Percentiles rank a stretch among this genome's conserved stretches.
These are phyloP conservation scores for Periglandula ipomoeae DNA, from an alignment of 2,329 filamentous ascomycete genomes.

Conservation along the genomic window DNA sequence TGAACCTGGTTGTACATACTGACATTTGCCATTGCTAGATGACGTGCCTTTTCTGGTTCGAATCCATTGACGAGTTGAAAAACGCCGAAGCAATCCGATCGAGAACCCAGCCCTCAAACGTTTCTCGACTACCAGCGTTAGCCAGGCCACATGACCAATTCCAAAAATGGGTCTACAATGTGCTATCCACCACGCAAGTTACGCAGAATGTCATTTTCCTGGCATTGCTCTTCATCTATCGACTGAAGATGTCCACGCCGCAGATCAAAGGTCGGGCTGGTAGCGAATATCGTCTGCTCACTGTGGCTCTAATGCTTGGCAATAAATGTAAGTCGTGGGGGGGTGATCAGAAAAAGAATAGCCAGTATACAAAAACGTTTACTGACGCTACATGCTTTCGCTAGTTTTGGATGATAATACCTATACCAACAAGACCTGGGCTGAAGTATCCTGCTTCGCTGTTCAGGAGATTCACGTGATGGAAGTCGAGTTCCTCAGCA, in stretches of 20 bases:
- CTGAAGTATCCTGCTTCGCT: constrained; percentile 88
- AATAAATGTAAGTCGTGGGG: constrained; percentile 71
- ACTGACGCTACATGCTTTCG: neutral
- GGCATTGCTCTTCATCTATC: constrained; percentile 85
- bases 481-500: constrained; percentile 99
- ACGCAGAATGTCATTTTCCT: constrained; percentile 91
- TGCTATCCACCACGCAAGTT: constrained; percentile 89
- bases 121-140: constrained; percentile 54
- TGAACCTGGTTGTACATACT: neutral
- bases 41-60: constrained; percentile 97
- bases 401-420: constrained; percentile 95
- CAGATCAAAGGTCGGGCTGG: constrained; percentile 83
- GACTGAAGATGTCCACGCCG: constrained; percentile 83
- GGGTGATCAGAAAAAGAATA: neutral
- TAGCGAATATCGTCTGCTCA: constrained; percentile 87
- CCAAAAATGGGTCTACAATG: constrained; percentile 85
- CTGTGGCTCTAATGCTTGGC: constrained; percentile 91
- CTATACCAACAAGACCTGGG: constrained; percentile 99
- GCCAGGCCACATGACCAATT: constrained; percentile 74
- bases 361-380: neutral
- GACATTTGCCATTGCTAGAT: constrained; percentile 44
- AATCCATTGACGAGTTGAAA: constrained; percentile 70
- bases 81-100: constrained; percentile 56
- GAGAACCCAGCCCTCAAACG: constrained; percentile 26
- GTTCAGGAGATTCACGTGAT: constrained; percentile 96